These are phyloP conservation scores for Pseudonitzschia multistriata DNA, from an alignment of 108 stramenopile genomes.

Conservation along the genomic window DNA sequence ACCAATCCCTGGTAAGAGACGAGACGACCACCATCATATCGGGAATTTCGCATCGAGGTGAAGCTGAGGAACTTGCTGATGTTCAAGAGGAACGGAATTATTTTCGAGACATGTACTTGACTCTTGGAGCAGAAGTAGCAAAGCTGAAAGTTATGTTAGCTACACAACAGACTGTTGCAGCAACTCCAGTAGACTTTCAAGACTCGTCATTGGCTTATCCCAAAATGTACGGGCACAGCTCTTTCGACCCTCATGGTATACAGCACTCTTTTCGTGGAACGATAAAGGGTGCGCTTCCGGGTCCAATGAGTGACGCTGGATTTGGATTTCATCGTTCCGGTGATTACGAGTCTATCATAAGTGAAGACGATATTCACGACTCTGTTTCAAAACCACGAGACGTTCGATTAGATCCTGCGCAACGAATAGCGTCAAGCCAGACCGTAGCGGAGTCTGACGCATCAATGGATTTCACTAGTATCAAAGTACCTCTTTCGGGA, in stretches of 20 bases:
- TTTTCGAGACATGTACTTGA: slow-evolving; percentile 76
- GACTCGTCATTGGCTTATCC: slow-evolving; percentile 25
- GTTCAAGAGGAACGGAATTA: slow-evolving; percentile 74
- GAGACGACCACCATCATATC: slow-evolving; percentile 77
- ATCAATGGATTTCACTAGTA: slow-evolving; percentile 55
- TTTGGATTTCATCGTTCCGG: slow-evolving; percentile 66
- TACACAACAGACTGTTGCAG: slow-evolving; percentile 41
- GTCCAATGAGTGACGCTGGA: slow-evolving; percentile 86
- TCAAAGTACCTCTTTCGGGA: slow-evolving; percentile 16
- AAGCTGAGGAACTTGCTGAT: slow-evolving; percentile 49
- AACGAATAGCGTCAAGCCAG: slow-evolving; percentile 53
- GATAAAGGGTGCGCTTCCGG: slow-evolving; percentile 39
- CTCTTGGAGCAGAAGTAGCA: slow-evolving; percentile 83
- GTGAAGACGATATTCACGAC: slow-evolving; percentile 71
- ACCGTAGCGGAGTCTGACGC: slow-evolving; percentile 63
- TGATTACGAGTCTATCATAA: slow-evolving; percentile 54
- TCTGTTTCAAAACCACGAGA: slow-evolving; percentile 21
- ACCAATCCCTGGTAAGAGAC: slow-evolving; percentile 53
- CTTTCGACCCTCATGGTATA: slow-evolving; percentile 45
- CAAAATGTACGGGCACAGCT: slow-evolving; percentile 21
- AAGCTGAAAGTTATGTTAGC: slow-evolving; percentile 74
- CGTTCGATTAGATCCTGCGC: slow-evolving; percentile 20
- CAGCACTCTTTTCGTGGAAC: slow-evolving; percentile 42
- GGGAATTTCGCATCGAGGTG: slow-evolving; percentile 49
- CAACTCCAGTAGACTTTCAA: slow-evolving; percentile 41